phyloP scores from a whole-genome alignment of 2,329 filamentous ascomycete species.

The Fusarium secorum region DNA sequence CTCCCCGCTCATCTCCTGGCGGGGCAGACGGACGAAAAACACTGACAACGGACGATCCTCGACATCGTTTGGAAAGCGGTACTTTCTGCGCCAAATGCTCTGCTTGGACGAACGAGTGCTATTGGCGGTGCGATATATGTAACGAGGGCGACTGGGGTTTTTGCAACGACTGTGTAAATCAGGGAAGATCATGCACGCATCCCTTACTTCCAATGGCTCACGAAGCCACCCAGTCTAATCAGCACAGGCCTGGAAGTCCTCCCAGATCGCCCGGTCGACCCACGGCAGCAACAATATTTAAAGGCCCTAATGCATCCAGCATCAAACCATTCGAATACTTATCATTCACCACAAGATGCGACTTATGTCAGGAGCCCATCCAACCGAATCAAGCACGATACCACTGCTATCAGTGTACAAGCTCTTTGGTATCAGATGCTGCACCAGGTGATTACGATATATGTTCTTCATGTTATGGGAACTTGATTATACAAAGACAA shows the following conservation, averaged over 20 bases:
- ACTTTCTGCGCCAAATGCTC: constrained; percentile 84
- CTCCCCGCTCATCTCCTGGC: constrained; percentile 57
- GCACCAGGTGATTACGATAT: constrained; percentile 83
- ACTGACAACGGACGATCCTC: constrained; percentile 72
- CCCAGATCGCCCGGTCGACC: constrained; percentile 55
- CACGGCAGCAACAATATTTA: constrained; percentile 57
- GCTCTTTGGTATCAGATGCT: constrained; percentile 55
- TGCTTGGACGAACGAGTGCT: constrained; percentile 79
- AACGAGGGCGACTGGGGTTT: constrained; percentile 96
- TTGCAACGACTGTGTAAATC: constrained; percentile 86
- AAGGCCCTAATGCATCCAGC: constrained; percentile 54
- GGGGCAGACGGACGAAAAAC: constrained; percentile 64
- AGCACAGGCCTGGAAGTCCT: constrained; percentile 50
- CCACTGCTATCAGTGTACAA: constrained; percentile 80
- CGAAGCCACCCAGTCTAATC: constrained; percentile 50
- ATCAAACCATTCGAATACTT: constrained; percentile 70
- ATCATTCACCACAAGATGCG: constrained; percentile 78
- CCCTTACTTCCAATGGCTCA: constrained; percentile 79
- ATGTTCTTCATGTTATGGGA: constrained; percentile 79
- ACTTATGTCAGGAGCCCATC: constrained; percentile 78
- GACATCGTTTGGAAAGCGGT: constrained; percentile 74
- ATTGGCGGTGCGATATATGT: constrained; percentile 87
- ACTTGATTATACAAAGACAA: constrained; percentile 67
- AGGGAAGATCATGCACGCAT: constrained; percentile 82
- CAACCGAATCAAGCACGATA: constrained; percentile 73